These are phyloP conservation scores for Macrotyloma uniflorum DNA, from an alignment of 306 rosid genomes.

Conservation along the genomic window DNA sequence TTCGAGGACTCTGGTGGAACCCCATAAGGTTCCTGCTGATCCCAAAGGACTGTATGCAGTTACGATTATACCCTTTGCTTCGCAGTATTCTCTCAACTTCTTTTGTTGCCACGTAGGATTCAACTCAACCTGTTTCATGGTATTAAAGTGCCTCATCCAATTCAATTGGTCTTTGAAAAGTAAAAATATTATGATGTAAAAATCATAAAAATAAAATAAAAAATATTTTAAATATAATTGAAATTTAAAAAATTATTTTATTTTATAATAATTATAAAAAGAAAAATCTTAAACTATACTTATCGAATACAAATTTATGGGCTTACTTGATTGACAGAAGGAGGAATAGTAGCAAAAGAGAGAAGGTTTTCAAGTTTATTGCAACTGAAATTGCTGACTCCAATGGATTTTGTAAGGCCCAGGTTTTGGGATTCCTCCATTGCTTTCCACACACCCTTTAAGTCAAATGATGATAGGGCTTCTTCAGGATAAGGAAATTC, in stretches of 20 bases:
- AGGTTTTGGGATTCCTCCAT: constrained; percentile 60
- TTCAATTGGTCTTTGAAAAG: no score
- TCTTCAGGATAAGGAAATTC: constrained; percentile 22
- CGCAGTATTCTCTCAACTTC: constrained; percentile 48
- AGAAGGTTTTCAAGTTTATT: constrained; percentile 29
- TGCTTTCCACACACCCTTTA: constrained; percentile 59
- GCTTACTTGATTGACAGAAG: constrained; percentile 42
- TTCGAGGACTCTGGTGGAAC: constrained; percentile 42
- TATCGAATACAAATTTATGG: no score
- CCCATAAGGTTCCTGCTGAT: constrained; percentile 44
- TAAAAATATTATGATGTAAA: no score
- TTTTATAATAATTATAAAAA: no score
- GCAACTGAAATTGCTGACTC: constrained; percentile 38
- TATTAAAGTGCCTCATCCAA: neutral
- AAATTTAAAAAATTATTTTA: no score
- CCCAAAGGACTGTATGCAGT: constrained; percentile 62
- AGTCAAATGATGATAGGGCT: constrained; percentile 33
- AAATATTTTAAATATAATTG: no score
- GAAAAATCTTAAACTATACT: no score
- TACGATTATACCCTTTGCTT: constrained; percentile 42
- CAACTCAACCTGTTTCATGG: constrained; percentile 51
- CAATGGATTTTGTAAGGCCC: constrained; percentile 37
- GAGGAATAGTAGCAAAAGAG: constrained; percentile 48
- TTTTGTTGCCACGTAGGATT: constrained; percentile 57
- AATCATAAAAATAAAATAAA: no score